Evolutionary conservation across 2,329 filamentous ascomycete genomes (phyloP).

Genomic region (Botrytis fabae): DNA sequence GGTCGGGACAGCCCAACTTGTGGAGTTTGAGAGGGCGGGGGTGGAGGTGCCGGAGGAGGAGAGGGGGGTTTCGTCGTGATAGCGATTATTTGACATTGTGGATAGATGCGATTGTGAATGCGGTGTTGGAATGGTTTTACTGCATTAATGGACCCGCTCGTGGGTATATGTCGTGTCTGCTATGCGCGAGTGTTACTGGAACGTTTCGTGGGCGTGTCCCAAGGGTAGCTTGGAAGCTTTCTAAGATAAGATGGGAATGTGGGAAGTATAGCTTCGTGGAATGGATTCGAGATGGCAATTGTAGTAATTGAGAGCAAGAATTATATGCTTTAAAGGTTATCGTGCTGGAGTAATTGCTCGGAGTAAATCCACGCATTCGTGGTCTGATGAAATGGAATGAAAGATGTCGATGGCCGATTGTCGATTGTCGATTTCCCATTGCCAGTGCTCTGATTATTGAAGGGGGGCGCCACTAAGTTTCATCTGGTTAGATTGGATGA

Average conservation of each 20-base stretch:
- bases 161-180: no score
- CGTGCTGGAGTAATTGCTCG: not conserved
- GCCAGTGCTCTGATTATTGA: not conserved
- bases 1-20: conserved; percentile 44
- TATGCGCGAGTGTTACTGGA: not conserved
- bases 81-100: conserved; percentile 16
- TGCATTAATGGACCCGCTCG: conserved; percentile 3
- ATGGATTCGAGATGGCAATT: not conserved
- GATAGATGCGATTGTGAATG: not conserved
- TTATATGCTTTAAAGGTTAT: not conserved
- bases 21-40: conserved; percentile 47
- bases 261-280: not conserved
- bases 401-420: not conserved
- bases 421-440: not conserved
- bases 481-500: not conserved
- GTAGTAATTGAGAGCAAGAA: not conserved
- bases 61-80: conserved; percentile 28
- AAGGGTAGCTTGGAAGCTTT: not conserved
- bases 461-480: not conserved
- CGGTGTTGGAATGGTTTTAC: not conserved
- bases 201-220: not conserved
- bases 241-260: not conserved
- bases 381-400: conserved; percentile 2
- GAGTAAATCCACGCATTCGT: not conserved
- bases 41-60: conserved; percentile 32